Base-by-base conservation (phyloP, 371 early-diverging fungal species). In the Mortierella sp. region DNA sequence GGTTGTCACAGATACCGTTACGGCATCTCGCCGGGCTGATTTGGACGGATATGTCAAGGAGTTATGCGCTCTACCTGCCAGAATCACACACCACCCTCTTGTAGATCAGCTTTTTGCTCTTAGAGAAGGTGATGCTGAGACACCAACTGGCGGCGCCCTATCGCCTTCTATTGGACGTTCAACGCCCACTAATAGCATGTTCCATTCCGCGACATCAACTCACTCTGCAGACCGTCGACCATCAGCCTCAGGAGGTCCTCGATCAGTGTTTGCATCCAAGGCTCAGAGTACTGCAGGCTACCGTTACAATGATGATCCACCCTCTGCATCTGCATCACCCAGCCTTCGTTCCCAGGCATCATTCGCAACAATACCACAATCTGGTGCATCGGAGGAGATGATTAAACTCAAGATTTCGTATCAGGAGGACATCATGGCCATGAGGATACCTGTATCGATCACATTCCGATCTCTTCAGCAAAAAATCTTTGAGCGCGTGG, bases 21-120 rank as follows among this genome's bases (percentile, higher is more conserved):
- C 90, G 64, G 85, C 86, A 56, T 88, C 88, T 61, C 85, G 93
- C 54, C 87, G 90, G 26, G 61, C 71, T 3, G 90, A 91, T 67
- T 80, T 96, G 58, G 90, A 93, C 68, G 80, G 74, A n/a, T 96
- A 96, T 73, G 87, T 94, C 54, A 82, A 86, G 26, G 90, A 92
- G 42, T 81, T 95, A 17, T 72, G 92, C 34, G 66, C 42, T 5
- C 79, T 93, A 40, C 94, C 94, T 2, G 42, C 79, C 4, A 90
- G 91, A 68, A 85, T 95, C 53, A 80, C 86, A 1, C 82, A 88
- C 60, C 83, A 87, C 62, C 68, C 82, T 1, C 76, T 89, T 51
- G 87, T 93, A 7, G 83, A 86, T 9, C 84, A 87, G 29, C 83
- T 93, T 53, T 93, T 94, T 84, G 89, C 89, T 31, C 85, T 89